Evolutionary conservation across 2,329 filamentous ascomycete species (phyloP).

Genomic region (Scedosporium minutisporum): DNA sequence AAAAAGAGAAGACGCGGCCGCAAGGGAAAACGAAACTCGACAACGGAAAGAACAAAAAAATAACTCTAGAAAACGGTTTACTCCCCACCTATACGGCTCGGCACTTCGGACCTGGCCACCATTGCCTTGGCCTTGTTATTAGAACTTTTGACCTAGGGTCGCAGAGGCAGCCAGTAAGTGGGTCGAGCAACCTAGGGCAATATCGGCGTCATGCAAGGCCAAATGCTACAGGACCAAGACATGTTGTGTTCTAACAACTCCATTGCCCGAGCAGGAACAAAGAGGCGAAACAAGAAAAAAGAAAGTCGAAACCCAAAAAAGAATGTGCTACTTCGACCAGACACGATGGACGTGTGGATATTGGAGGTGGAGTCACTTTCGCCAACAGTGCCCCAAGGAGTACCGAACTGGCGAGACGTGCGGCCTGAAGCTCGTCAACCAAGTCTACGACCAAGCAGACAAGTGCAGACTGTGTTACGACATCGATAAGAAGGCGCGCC

Average conservation of each 20-base stretch:
- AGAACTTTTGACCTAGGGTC: background rate
- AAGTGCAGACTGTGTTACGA: conserved; percentile 82
- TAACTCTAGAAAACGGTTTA: background rate
- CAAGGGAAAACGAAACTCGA: background rate
- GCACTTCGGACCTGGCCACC: background rate
- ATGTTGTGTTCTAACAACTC: background rate
- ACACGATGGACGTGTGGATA: conserved; percentile 77
- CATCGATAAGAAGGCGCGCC: conserved; percentile 74
- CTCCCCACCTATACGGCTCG: background rate
- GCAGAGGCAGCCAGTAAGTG: background rate
- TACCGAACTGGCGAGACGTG: conserved; percentile 95
- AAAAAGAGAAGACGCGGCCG: background rate
- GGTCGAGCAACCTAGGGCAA: background rate
- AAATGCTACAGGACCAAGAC: background rate
- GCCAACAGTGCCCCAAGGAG: conserved; percentile 86
- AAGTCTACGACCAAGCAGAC: conserved; percentile 52
- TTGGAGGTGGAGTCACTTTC: conserved; percentile 92
- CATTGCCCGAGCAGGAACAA: background rate
- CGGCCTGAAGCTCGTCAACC: conserved; percentile 81
- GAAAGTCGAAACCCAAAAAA: conserved; percentile 13
- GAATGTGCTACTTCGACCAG: conserved; percentile 95
- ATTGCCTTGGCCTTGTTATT: background rate
- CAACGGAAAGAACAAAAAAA: background rate
- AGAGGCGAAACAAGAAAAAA: background rate
- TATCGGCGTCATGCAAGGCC: background rate